Evolutionary conservation across 2,329 filamentous ascomycete species (phyloP).

Genomic region (Xylaria sp.): DNA sequence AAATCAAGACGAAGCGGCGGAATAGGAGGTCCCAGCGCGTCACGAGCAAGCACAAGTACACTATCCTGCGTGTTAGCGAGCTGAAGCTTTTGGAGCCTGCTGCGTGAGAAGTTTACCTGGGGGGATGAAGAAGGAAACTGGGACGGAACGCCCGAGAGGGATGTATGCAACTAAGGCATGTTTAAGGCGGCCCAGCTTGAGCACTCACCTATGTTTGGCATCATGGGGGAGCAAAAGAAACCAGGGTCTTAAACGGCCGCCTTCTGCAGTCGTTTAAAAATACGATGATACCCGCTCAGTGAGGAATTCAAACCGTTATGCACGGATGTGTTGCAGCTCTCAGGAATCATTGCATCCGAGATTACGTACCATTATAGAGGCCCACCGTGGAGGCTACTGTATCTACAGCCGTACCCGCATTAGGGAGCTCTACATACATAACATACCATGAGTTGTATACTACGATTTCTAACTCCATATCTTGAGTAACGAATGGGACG

Average conservation of each 20-base stretch:
- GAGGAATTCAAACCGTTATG: background rate
- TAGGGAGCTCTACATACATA: background rate
- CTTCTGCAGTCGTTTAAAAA: background rate
- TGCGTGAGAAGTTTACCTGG: conserved; percentile 1
- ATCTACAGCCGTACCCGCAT: conserved; percentile 13
- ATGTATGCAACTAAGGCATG: background rate
- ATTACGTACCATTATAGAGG: conserved; percentile 31
- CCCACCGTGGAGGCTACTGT: conserved; percentile 7
- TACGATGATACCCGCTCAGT: background rate
- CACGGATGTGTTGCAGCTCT: background rate
- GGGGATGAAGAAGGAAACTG: background rate
- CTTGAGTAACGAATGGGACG: background rate
- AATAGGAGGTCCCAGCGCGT: conserved; percentile 79
- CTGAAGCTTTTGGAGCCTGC: conserved; percentile 65
- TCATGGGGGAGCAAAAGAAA: background rate
- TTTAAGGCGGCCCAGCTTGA: background rate
- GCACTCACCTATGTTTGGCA: background rate
- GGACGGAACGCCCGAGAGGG: too few species aligned
- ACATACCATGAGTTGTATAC: conserved; percentile 15
- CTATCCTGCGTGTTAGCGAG: conserved; percentile 85
- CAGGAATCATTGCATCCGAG: conserved; percentile 13
- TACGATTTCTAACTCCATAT: background rate
- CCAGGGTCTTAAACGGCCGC: too few species aligned
- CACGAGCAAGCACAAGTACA: conserved; percentile 91
- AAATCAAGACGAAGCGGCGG: conserved; percentile 84